Evolutionary conservation across 208 protist genomes (phyloP), one percentile per base, ranked within the genome.

Genomic region (Leishmania major): DNA sequence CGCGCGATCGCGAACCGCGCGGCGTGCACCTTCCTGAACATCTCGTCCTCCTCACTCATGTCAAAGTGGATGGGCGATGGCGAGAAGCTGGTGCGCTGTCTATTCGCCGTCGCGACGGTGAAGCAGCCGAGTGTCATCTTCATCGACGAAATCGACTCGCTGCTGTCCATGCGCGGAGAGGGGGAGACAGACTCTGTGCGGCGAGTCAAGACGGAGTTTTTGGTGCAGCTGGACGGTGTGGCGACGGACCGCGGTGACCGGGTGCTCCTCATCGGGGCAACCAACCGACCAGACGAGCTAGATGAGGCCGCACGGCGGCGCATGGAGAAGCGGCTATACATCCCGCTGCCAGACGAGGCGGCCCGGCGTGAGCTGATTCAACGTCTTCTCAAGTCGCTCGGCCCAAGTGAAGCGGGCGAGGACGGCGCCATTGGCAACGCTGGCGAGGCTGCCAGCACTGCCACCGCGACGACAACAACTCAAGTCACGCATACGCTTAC

Each of bases 201-300:
- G 47, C 90, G 99, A 55, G 95, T 99, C n/a, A 99, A 99, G 89
- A 99, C 99, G 40, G 99, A 99, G 89, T 99, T 99, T 77, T 89
- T 99, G 1, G 98, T 99, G 47, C 99, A 99, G 90, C 87, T 97
- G 25, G 94, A 98, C 79, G 96, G 95, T 47, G 96, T 95, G 43
- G 90, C 88, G 43, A 95, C 93, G 15, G 86, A 92, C 60, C 80
- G 87, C 57, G 87, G 87, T 5, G 94, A 97, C 72, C 90, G 92
- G 49, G 92, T 98, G 49, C 89, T 98, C 43, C 83, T 98, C 10
- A 96, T 98, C 60, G 96, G 93, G 47, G 96, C 96, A 11, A 98
- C 94, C 17, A 98, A 98, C 79, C 81, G 96, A 0, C 96, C 96
- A 0, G 94, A 97, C 45, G 94, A 97, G 76, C 86, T 98, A 4